Conservation (phyloP, 2,329 filamentous ascomycete genomes). For the Chlorencoelia australis region DNA sequence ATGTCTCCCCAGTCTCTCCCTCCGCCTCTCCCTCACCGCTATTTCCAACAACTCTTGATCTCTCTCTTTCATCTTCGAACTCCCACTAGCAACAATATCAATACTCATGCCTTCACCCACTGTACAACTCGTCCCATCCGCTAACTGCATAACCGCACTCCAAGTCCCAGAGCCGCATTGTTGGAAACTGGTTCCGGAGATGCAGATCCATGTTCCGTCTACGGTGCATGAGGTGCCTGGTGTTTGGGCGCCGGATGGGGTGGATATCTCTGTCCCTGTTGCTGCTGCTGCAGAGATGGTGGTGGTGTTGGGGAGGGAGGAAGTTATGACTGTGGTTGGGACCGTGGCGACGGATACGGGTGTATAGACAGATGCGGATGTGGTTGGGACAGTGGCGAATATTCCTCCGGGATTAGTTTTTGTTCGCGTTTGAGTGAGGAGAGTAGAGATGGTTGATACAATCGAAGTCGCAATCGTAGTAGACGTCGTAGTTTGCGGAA, state of each 20-base stretch:
- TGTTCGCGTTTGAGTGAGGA: too few species aligned
- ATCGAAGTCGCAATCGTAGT: too few species aligned
- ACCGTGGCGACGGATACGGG: background rate
- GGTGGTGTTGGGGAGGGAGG: background rate
- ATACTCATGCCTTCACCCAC: constrained; percentile 31
- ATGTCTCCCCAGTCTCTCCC: too few species aligned
- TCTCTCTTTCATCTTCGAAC: background rate
- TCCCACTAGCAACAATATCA: constrained; percentile 22
- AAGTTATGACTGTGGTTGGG: background rate
- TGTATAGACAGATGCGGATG: background rate
- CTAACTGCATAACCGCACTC: constrained; percentile 32
- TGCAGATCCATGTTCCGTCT: constrained; percentile 42
- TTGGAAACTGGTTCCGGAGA: constrained; percentile 38
- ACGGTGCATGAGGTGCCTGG: constrained; percentile 35
- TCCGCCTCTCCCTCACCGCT: too few species aligned
- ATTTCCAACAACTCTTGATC: too few species aligned
- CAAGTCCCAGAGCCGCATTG: constrained; percentile 41
- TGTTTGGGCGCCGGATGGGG: background rate
- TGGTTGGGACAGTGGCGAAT: background rate
- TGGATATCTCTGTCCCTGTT: background rate
- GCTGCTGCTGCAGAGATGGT: background rate
- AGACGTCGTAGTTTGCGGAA: background rate
- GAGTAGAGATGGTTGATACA: too few species aligned
- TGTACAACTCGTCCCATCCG: constrained; percentile 34
- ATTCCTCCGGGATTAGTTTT: too few species aligned